These are phyloP conservation scores for Coemansia sp. DNA, from an alignment of 192 early-diverging fungal genomes.

Conservation along the genomic window DNA sequence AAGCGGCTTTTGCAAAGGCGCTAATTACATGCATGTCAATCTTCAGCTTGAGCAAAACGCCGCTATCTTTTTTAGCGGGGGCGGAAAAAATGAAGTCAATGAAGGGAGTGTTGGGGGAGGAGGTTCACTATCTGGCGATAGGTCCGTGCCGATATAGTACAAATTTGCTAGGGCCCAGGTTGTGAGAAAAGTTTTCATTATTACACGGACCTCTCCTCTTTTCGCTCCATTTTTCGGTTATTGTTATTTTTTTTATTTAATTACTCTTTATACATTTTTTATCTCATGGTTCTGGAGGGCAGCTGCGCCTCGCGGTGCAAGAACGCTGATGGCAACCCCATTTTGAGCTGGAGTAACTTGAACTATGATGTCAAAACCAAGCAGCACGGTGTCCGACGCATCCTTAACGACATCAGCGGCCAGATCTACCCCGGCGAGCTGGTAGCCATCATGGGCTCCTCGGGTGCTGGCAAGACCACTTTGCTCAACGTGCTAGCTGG, in stretches of 20 bases:
- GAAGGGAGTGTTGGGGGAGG: too few species aligned
- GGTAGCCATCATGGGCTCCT: conserved; percentile 90
- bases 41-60: too few species aligned
- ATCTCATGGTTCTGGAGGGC: neutral
- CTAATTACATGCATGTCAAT: too few species aligned
- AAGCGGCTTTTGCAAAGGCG: too few species aligned
- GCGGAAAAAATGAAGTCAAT: too few species aligned
- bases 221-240: neutral
- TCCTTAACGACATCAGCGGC: conserved; percentile 75
- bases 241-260: neutral
- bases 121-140: too few species aligned
- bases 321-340: conserved; percentile 10
- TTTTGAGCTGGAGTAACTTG: conserved; percentile 44
- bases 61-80: too few species aligned
- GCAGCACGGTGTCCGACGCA: conserved; percentile 19
- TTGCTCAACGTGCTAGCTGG: conserved; percentile 77
- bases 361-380: conserved; percentile 50
- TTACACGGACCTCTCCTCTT: neutral
- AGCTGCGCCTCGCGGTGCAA: neutral
- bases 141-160: too few species aligned
- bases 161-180: too few species aligned
- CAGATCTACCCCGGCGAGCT: conserved; percentile 71
- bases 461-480: conserved; percentile 88
- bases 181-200: too few species aligned
- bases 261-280: too few species aligned